Base-by-base conservation (phyloP, 176 grass and related monocot genomes). In the Eleusine indica region DNA sequence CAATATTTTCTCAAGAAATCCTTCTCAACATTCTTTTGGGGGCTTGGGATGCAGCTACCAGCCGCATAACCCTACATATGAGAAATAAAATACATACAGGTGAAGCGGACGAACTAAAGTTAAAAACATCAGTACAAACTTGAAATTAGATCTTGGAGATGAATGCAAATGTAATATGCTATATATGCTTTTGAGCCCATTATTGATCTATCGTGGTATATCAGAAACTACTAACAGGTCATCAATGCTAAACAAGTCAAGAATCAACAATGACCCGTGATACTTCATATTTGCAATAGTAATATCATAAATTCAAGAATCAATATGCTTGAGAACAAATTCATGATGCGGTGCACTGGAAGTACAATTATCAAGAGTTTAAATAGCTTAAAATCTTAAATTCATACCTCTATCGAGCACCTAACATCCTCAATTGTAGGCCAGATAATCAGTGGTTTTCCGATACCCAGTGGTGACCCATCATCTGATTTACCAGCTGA, bases 1-100 rank as follows among this genome's bases (percentile, higher is more conserved):
- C 96, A 98, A 92, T 98, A 95, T 89, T 93, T 98, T 49, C 78
- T 92, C 81, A 98, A 78, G 85, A 98, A 95, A 32, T 88, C 91
- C 67, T 92, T 95, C 80, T 98, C 96, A 68, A 98, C 96, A 87
- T 98, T 98, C 79, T 98, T 94, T 85, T 98, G 93, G 71, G 93
- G 93, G 77, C 96, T 95, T 71, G 96, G 96, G 87, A 98, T 98
- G 71, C 93, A 92, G 87, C 89, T 91, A 73, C 93, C 96, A 80
- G 96, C 96, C 54, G 93, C 89, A 89, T 98, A 98, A 19, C 96
- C 96, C 93, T 95, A 77, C 22, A 88, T 53, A 70, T 58, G 8
- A 75, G 71, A 86, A 39, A 87, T 74, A 1, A 63, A 79, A 85
- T 79, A 70, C 13, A 67, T 14, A 79, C 7, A 49, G 44, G 37